Base-by-base conservation (phyloP, 2,329 filamentous ascomycete species). In the Colletotrichum incanum region DNA sequence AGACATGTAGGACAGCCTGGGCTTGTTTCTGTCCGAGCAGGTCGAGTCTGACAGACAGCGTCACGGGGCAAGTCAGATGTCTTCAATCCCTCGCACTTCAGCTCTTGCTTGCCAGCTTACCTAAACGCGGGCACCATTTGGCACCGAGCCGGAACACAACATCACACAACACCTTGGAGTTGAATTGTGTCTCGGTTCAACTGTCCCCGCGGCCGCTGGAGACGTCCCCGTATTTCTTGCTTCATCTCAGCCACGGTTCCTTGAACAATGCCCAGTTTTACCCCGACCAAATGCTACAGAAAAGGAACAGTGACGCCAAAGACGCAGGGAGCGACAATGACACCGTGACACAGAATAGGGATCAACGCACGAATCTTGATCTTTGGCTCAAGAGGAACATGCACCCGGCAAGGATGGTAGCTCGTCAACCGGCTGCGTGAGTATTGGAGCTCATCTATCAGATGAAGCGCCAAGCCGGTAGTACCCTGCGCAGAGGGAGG, bases 391-490 rank as follows among this genome's bases (percentile, higher is more conserved):
- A 58, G 43, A 50, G 34, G 23, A 28, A 52, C 34, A 14, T 16
- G 14, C 16, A 9, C n/a, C 16, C 6, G 16, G 55, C 70, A 72
- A 70, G 70, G 65, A 49, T 70, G 59, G 26, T 39, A 70, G 70
- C 65, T 72, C 60, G 45, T 64, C 59, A 26, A 58, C 23, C 43
- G 37, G 34, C 26, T 55, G 58, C 45, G 43, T 54, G 59, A 58
- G n/a, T 55, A 37, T 34, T 45, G 49, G 20, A 71, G 55, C 65
- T 70, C 65, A 56, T 60, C 66, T 59, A 65, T 72, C 60, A 61
- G 70, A 72, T 65, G 70, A 72, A 72, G 70, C 70, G 65, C 65
- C 70, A 65, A 70, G 70, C 52, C 65, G 59, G 70, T 39, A 60
- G 70, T 28, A 54, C 70, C 70, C 65, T 72, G 70, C 70, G 47